phyloP scores from a whole-genome alignment of 306 rosid genomes.

The Citrullus amarus region DNA sequence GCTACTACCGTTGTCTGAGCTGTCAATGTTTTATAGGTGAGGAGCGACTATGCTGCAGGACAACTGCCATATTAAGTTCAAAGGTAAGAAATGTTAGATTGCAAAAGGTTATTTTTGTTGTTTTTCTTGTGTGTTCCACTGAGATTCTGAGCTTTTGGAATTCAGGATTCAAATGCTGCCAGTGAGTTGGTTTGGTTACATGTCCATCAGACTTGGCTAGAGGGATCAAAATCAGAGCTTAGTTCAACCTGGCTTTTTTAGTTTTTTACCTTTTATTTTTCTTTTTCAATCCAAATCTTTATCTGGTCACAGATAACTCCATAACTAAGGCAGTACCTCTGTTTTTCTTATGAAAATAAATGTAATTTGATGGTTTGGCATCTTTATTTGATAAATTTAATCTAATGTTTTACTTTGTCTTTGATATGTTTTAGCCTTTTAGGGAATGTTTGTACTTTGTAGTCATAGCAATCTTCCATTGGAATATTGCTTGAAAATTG shows the following conservation, averaged over 20 bases:
- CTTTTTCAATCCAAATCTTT: neutral
- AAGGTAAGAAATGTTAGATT: slow-evolving; percentile 21
- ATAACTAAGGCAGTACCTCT: neutral
- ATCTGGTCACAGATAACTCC: slow-evolving; percentile 8
- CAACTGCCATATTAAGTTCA: slow-evolving; percentile 25
- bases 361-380: slow-evolving; percentile 3
- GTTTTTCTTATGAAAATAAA: neutral
- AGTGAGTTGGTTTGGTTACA: slow-evolving; percentile 42
- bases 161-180: slow-evolving; percentile 35
- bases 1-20: neutral
- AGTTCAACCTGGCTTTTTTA: slow-evolving; percentile 26
- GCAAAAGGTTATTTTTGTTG: neutral
- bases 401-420: neutral
- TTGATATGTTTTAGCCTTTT: neutral
- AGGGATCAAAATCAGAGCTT: slow-evolving; percentile 21
- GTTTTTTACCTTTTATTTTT: neutral
- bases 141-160: slow-evolving; percentile 8
- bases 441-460: neutral
- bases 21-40: slow-evolving; percentile 18
- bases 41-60: slow-evolving; percentile 16
- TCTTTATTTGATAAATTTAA: neutral
- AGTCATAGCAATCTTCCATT: neutral
- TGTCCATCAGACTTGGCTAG: slow-evolving; percentile 49
- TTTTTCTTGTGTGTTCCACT: neutral
- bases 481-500: too few relatives aligned